Percentiles rank a stretch among this genome's conserved stretches.
Conservation (phyloP, 441 rosid genomes). For the Erodium chrysanthum region DNA sequence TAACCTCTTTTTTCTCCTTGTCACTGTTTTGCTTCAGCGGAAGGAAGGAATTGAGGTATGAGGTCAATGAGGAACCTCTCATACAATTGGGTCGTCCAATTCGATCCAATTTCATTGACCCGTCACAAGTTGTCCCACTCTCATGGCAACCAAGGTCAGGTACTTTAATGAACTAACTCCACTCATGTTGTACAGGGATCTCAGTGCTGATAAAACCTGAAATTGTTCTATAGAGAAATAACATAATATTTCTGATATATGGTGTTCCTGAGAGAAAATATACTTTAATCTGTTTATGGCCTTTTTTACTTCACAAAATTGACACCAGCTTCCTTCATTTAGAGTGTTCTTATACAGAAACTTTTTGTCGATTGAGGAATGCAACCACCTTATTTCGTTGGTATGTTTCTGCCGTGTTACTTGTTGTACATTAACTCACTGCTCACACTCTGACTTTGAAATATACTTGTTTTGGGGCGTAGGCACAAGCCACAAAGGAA, state of each 20-base stretch:
- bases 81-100: conserved; percentile 25
- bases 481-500: conserved; percentile 32
- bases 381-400: conserved; percentile 61
- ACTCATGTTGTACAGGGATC: not conserved
- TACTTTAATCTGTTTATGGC: not conserved
- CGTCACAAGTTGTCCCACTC: conserved; percentile 54
- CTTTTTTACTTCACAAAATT: conserved; percentile 17
- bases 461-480: conserved; percentile 19
- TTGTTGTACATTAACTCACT: conserved; percentile 1
- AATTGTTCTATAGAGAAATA: not conserved
- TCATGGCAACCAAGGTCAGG: conserved; percentile 99
- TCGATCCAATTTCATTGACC: conserved; percentile 39
- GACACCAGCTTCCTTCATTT: conserved; percentile 23
- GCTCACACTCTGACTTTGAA: conserved; percentile 8
- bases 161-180: conserved; percentile 26
- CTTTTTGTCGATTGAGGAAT: conserved; percentile 62
- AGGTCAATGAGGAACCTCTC: conserved; percentile 19
- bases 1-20: conserved; percentile 4
- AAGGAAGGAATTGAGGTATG: conserved; percentile 60
- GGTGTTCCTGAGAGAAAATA: not conserved
- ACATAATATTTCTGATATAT: not conserved
- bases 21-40: conserved; percentile 23
- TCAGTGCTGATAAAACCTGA: not conserved
- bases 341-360: conserved; percentile 70
- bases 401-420: conserved; percentile 25